phyloP scores from a whole-genome alignment of 73 alveolate genomes.

The Paramecium primaurelia region DNA sequence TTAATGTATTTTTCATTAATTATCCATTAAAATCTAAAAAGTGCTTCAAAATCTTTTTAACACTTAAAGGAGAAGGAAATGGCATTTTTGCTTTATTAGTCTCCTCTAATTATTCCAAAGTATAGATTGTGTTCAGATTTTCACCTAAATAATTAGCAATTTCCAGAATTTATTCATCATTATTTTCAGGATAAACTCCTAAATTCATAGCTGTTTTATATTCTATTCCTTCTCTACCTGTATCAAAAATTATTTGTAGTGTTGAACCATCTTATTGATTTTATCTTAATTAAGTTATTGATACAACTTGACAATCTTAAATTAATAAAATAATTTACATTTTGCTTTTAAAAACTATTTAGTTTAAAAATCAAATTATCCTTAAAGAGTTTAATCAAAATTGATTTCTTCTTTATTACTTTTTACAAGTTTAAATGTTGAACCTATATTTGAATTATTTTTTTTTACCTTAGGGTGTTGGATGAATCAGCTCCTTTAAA shows the following conservation, averaged over 20 bases:
- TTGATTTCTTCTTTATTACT: background rate
- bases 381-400: background rate
- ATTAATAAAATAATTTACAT: background rate
- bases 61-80: slow-evolving; percentile 83
- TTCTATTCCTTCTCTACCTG: slow-evolving; percentile 61
- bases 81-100: slow-evolving; percentile 71
- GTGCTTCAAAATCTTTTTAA: slow-evolving; percentile 74
- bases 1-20: slow-evolving; percentile 69
- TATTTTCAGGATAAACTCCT: slow-evolving; percentile 85
- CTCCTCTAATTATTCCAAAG: slow-evolving; percentile 54
- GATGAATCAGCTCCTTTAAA: background rate
- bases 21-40: slow-evolving; percentile 83
- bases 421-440: background rate
- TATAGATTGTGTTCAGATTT: slow-evolving; percentile 64
- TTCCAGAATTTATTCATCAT: slow-evolving; percentile 64
- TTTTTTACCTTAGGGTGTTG: background rate
- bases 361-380: slow-evolving; percentile 60
- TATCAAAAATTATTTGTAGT: slow-evolving; percentile 73
- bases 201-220: slow-evolving; percentile 85
- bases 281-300: slow-evolving; percentile 80
- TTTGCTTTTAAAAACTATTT: slow-evolving; percentile 57
- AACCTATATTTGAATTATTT: background rate
- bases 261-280: slow-evolving; percentile 83
- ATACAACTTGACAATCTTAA: slow-evolving; percentile 25
- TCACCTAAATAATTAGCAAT: slow-evolving; percentile 67